phyloP scores from a whole-genome alignment of 495 filamentous ascomycete species.

The Xylaria telfairii region DNA sequence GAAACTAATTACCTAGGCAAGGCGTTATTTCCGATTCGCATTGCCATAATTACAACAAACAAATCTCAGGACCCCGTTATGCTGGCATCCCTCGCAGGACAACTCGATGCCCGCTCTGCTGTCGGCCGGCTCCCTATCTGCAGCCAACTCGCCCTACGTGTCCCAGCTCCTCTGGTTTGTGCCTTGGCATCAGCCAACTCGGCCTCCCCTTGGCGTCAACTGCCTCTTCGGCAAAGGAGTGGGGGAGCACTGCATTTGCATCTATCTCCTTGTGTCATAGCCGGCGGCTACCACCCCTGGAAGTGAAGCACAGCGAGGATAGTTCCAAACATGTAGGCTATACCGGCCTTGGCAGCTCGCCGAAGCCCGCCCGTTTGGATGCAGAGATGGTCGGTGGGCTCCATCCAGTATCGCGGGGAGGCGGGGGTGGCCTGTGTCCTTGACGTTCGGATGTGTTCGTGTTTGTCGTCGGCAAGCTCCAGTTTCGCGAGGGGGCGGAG shows the following conservation, averaged over 20 bases:
- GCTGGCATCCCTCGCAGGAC: neutral
- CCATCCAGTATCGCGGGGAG: too few relatives aligned
- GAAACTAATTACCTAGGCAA: too few relatives aligned
- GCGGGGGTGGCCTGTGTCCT: too few relatives aligned
- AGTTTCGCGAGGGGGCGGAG: neutral
- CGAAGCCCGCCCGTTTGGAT: neutral
- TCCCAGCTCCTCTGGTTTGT: neutral
- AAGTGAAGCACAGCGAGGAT: neutral
- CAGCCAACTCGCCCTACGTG: neutral
- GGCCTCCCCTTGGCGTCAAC: neutral
- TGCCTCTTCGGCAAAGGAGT: neutral
- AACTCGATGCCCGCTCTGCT: neutral
- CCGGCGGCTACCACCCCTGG: neutral
- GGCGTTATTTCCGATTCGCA: too few relatives aligned
- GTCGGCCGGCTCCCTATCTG: neutral
- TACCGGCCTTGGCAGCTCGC: neutral
- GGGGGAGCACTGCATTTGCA: neutral
- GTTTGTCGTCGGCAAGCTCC: too few relatives aligned
- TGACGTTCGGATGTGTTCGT: too few relatives aligned
- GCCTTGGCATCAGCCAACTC: neutral
- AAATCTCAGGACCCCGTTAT: too few relatives aligned
- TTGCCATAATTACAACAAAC: too few relatives aligned
- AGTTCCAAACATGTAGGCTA: too few relatives aligned
- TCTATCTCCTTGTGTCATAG: neutral
- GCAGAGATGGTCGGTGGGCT: too few relatives aligned